These are phyloP conservation scores for Trichoderma afroharzianum DNA, from an alignment of 2,329 filamentous ascomycete genomes.

Conservation along the genomic window DNA sequence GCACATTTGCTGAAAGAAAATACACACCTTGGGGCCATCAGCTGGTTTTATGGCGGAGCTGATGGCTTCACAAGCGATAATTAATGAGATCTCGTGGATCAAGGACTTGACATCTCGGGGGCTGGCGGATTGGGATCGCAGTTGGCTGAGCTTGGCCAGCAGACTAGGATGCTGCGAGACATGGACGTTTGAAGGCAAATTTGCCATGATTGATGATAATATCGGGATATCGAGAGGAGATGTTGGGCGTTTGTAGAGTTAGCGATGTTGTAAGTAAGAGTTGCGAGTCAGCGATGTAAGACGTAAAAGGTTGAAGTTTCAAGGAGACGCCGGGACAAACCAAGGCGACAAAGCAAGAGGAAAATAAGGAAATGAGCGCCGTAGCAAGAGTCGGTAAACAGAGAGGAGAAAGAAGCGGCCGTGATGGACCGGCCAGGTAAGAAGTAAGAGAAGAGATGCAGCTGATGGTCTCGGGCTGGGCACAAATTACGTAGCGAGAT, in stretches of 20 bases:
- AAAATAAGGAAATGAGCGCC: not conserved
- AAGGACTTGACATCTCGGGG: conserved; percentile 75
- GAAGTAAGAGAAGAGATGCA: not conserved
- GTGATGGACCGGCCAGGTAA: not conserved
- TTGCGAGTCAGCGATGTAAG: not conserved
- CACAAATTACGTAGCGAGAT: conserved; percentile 11
- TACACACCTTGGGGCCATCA: conserved; percentile 58
- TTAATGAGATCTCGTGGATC: conserved; percentile 80
- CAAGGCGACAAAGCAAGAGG: not conserved
- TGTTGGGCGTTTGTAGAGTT: not conserved
- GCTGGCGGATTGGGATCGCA: conserved; percentile 68
- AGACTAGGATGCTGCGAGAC: conserved; percentile 84
- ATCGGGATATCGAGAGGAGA: not conserved
- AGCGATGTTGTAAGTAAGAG: not conserved
- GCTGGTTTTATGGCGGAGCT: conserved; percentile 56
- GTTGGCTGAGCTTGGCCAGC: conserved; percentile 81
- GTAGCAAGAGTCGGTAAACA: not conserved
- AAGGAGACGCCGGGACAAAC: not conserved
- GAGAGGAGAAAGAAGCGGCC: not conserved
- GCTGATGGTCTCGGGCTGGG: conserved; percentile 3
- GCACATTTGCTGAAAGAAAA: not conserved
- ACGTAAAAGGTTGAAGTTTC: not conserved
- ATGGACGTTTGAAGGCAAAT: conserved; percentile 62
- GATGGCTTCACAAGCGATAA: conserved; percentile 80
- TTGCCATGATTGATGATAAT: conserved; percentile 29